A percentile compares a stretch with the other conserved stretches of the same genome.
Conservation (phyloP, 1,139 yeast species). For the Yamadazyma oceani region DNA sequence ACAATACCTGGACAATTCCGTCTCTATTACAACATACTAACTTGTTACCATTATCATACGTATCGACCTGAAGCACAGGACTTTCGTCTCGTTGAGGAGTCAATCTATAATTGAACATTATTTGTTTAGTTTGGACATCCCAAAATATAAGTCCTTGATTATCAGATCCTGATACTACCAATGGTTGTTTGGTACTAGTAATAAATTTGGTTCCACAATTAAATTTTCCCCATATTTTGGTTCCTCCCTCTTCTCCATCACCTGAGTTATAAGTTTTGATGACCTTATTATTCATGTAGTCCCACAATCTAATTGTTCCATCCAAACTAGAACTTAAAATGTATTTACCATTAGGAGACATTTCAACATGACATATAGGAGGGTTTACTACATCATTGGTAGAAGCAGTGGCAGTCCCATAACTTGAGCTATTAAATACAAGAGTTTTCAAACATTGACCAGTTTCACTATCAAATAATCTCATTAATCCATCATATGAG, state of each 20-base stretch:
- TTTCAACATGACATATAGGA: slow-evolving; percentile 72
- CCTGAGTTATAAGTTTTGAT: slow-evolving; percentile 66
- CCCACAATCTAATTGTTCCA: slow-evolving; percentile 79
- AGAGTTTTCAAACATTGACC: slow-evolving; percentile 92
- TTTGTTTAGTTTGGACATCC: slow-evolving; percentile 70
- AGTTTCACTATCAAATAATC: slow-evolving; percentile 83
- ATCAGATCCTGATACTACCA: slow-evolving; percentile 70
- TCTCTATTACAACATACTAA: slow-evolving; percentile 40
- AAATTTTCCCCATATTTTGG: slow-evolving; percentile 43
- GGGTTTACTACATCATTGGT: slow-evolving; percentile 48
- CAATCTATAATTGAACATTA: slow-evolving; percentile 33
- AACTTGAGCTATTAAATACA: slow-evolving; percentile 65
- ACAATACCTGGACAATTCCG: slow-evolving; percentile 22
- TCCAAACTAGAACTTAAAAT: slow-evolving; percentile 79
- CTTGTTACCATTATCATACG: slow-evolving; percentile 31
- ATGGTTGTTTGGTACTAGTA: slow-evolving; percentile 30
- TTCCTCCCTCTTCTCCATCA: slow-evolving; percentile 25
- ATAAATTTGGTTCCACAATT: slow-evolving; percentile 53
- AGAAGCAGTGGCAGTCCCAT: slow-evolving; percentile 60
- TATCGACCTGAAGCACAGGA: slow-evolving; percentile 53
- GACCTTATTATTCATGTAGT: slow-evolving; percentile 73
- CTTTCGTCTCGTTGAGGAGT: slow-evolving; percentile 19
- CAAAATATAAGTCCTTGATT: slow-evolving; percentile 61
- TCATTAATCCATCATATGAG: slow-evolving; percentile 85
- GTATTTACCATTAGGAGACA: slow-evolving; percentile 82